A percentile compares a stretch with the other conserved stretches of the same genome.
Evolutionary conservation across 768 basidiomycete species (phyloP).

Genomic region (Sistotremastrum niveocremeum): DNA sequence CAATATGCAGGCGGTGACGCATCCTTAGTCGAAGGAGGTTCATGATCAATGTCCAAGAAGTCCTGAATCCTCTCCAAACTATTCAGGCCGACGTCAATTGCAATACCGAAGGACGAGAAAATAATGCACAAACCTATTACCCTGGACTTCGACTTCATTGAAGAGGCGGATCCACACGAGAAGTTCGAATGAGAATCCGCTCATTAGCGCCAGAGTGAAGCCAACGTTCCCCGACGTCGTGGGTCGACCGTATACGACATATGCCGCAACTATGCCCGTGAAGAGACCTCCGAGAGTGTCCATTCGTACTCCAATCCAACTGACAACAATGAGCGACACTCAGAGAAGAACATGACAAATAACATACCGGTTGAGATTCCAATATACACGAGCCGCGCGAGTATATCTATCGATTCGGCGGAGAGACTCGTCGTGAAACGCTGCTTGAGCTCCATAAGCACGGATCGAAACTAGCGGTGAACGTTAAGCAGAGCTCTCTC

Average conservation of each 20-base stretch:
- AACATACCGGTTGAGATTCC: constrained; percentile 18
- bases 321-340: too few species aligned
- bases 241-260: constrained; percentile 21
- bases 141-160: constrained; percentile 1
- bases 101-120: background rate
- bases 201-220: background rate
- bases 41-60: constrained; percentile 3
- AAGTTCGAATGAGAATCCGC: constrained; percentile 1
- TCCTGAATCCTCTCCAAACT: constrained; percentile 5
- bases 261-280: constrained; percentile 15
- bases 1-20: constrained; percentile 5
- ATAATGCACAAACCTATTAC: background rate
- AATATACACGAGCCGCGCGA: constrained; percentile 14
- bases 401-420: constrained; percentile 23
- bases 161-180: constrained; percentile 2
- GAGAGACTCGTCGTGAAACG: constrained; percentile 16
- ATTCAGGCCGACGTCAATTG: background rate
- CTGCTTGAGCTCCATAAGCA: constrained; percentile 25
- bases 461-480: constrained; percentile 20
- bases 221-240: background rate
- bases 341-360: background rate
- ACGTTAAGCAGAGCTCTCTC: too few species aligned
- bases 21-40: background rate
- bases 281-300: constrained; percentile 30
- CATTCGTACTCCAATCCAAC: constrained; percentile 25